Evolutionary conservation across 805 yeast genomes (phyloP).

Genomic region (Wickerhamomyces bovis): DNA sequence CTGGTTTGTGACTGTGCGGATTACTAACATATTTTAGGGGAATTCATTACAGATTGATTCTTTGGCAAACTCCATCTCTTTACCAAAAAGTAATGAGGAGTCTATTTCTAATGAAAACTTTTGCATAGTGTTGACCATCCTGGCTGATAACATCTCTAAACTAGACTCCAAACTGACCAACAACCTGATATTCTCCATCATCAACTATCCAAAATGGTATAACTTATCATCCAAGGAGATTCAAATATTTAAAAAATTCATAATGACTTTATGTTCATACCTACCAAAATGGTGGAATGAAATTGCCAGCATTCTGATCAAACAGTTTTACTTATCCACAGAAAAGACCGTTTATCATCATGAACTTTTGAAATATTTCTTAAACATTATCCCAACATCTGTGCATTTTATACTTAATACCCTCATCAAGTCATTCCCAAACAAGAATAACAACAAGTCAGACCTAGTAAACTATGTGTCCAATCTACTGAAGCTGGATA

Average conservation of each 20-base stretch:
- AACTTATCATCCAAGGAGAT: conserved; percentile 37
- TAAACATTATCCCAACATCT: conserved; percentile 77
- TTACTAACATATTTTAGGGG: conserved; percentile 28
- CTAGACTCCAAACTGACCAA: conserved; percentile 45
- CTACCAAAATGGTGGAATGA: conserved; percentile 88
- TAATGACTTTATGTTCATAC: conserved; percentile 74
- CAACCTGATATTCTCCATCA: conserved; percentile 52
- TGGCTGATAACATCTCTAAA: conserved; percentile 61
- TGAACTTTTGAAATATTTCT: conserved; percentile 53
- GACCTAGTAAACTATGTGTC: conserved; percentile 56
- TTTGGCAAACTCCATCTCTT: conserved; percentile 51
- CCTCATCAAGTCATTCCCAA: conserved; percentile 66
- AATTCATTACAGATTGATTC: conserved; percentile 53
- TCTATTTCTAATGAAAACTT: conserved; percentile 49
- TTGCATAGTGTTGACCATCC: conserved; percentile 45
- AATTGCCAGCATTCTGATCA: conserved; percentile 62
- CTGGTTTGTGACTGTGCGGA: conserved; percentile 3
- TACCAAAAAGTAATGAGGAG: conserved; percentile 48
- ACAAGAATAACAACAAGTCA: conserved; percentile 55
- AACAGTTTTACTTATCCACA: conserved; percentile 43
- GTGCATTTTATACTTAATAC: conserved; percentile 55
- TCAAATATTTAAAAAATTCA: conserved; percentile 59
- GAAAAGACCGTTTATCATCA: conserved; percentile 48
- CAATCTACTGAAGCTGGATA: conserved; percentile 53
- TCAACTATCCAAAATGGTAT: conserved; percentile 60